These are phyloP conservation scores for Chimonanthus salicifolius DNA, from an alignment of 164 flowering plant genomes.

Conservation along the genomic window DNA sequence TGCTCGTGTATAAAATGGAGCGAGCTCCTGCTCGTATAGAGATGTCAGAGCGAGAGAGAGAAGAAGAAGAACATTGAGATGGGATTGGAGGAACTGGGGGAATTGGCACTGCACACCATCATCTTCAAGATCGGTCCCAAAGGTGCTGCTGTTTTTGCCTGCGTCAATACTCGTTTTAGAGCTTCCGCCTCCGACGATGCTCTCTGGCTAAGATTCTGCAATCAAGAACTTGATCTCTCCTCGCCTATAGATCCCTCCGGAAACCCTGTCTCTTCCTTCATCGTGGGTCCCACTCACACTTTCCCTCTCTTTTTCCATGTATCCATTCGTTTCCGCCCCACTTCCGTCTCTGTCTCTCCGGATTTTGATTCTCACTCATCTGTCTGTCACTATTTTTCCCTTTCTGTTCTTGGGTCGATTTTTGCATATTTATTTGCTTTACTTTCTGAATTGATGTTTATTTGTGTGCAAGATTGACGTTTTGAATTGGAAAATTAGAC, in stretches of 20 bases:
- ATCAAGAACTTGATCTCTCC: slow-evolving; percentile 46
- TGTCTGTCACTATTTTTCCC: neutral
- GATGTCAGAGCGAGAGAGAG: slow-evolving; percentile 7
- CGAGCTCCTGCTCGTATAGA: neutral
- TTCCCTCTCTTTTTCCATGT: neutral
- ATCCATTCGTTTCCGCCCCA: neutral
- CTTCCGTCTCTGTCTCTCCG: neutral
- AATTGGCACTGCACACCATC: slow-evolving; percentile 42
- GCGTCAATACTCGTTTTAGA: slow-evolving; percentile 40
- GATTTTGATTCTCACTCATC: neutral
- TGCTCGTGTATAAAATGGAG: neutral
- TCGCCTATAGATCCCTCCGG: slow-evolving; percentile 55
- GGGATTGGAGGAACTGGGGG: slow-evolving; percentile 51
- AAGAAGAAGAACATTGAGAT: slow-evolving; percentile 9
- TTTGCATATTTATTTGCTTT: neutral
- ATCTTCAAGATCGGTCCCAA: slow-evolving; percentile 41
- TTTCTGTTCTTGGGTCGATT: neutral
- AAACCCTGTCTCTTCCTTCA: slow-evolving; percentile 64
- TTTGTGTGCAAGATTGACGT: neutral
- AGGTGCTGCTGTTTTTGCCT: slow-evolving; percentile 37
- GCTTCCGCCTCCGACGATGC: slow-evolving; percentile 56
- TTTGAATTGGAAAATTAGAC: neutral
- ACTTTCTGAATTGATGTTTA: neutral
- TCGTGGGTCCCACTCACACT: slow-evolving; percentile 28
- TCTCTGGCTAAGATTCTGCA: slow-evolving; percentile 60